phyloP scores from a whole-genome alignment of 139 green algal genomes.

The Trebouxia sp. region DNA sequence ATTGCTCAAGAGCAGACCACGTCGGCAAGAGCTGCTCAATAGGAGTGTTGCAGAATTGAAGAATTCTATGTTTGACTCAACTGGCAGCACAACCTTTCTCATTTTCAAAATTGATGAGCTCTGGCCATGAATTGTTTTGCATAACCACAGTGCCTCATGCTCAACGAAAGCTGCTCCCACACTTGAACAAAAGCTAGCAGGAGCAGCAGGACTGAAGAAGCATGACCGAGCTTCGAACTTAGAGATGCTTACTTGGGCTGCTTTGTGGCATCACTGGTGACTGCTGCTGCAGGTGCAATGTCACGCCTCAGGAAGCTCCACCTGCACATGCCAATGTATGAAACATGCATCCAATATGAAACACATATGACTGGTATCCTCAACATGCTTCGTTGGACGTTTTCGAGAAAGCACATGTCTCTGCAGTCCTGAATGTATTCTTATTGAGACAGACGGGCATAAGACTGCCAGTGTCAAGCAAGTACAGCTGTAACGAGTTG shows the following conservation, averaged over 20 bases:
- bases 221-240: not conserved
- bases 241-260: not conserved
- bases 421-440: not conserved
- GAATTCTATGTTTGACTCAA: no score
- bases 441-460: not conserved
- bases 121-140: no score
- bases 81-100: no score
- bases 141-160: no score
- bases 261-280: not conserved
- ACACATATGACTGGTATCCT: not conserved
- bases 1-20: no score
- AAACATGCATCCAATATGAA: not conserved
- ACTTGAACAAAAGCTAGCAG: not conserved
- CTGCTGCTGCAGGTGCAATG: not conserved
- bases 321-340: not conserved
- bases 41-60: no score
- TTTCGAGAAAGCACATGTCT: not conserved
- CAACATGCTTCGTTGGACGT: not conserved
- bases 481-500: not conserved
- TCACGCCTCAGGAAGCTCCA: conserved; percentile 16
- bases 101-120: no score
- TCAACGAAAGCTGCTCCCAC: no score
- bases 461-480: not conserved
- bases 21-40: no score
- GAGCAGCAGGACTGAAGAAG: no score